phyloP scores from a whole-genome alignment of 176 grass and related monocot genomes.

The Eragrostis nindensis region DNA sequence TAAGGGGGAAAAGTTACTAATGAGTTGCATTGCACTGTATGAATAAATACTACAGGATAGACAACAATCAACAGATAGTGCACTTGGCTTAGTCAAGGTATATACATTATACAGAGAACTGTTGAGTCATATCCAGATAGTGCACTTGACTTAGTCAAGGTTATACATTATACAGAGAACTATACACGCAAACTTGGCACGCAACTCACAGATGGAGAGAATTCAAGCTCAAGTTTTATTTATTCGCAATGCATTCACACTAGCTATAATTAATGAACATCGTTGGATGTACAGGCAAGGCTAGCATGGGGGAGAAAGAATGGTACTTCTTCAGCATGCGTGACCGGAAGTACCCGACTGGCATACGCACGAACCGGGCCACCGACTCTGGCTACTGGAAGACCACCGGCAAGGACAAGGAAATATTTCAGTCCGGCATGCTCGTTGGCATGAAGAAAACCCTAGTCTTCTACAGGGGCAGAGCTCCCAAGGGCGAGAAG shows the following conservation, averaged over 20 bases:
- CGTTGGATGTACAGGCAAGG: slow-evolving; percentile 48
- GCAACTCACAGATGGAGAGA: background rate
- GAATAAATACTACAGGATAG: background rate
- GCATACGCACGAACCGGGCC: slow-evolving; percentile 74
- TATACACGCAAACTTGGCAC: too few species aligned
- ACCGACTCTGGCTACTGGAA: slow-evolving; percentile 88
- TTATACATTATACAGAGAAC: too few species aligned
- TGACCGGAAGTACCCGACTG: slow-evolving; percentile 78
- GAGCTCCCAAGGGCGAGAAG: slow-evolving; percentile 82
- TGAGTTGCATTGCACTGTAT: background rate
- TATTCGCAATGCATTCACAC: background rate
- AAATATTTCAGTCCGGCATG: slow-evolving; percentile 71
- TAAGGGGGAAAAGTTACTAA: background rate
- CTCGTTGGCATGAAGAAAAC: slow-evolving; percentile 87
- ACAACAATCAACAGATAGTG: background rate
- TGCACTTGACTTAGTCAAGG: too few species aligned
- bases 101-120: too few species aligned
- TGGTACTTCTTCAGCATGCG: slow-evolving; percentile 95
- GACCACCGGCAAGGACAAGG: slow-evolving; percentile 86
- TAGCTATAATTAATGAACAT: background rate
- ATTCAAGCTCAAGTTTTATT: background rate
- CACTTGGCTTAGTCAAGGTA: too few species aligned
- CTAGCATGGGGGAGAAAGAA: slow-evolving; percentile 88
- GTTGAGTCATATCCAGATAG: too few species aligned
- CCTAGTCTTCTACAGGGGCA: slow-evolving; percentile 77